Conservation (phyloP, 2,329 filamentous ascomycete species). For the Fusarium liriodendri region DNA sequence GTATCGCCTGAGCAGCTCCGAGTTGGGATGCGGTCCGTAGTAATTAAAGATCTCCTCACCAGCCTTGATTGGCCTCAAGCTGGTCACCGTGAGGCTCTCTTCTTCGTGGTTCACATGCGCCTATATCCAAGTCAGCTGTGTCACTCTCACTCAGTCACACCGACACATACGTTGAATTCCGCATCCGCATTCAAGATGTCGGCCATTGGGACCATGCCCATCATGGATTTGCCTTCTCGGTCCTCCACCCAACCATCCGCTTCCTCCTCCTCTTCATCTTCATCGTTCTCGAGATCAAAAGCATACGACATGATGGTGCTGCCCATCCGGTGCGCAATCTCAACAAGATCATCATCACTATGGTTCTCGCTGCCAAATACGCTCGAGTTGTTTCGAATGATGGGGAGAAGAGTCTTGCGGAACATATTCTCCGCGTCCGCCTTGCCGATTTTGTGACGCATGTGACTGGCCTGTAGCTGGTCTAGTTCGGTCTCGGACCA, state of each 20-base stretch:
- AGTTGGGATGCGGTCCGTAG: slow-evolving; percentile 85
- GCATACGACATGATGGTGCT: slow-evolving; percentile 94
- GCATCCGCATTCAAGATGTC: slow-evolving; percentile 92
- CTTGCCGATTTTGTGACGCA: slow-evolving; percentile 82
- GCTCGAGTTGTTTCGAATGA: slow-evolving; percentile 57
- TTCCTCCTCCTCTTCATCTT: slow-evolving; percentile 68
- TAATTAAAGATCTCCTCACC: slow-evolving; percentile 89
- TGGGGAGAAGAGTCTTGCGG: slow-evolving; percentile 61
- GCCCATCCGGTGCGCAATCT: slow-evolving; percentile 81
- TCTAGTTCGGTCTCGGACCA: slow-evolving; percentile 79
- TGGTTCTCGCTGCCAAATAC: slow-evolving; percentile 56
- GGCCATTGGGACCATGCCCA: slow-evolving; percentile 92
- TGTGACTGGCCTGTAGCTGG: slow-evolving; percentile 80
- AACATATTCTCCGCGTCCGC: slow-evolving; percentile 78
- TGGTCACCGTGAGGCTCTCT: slow-evolving; percentile 74
- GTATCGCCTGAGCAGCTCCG: slow-evolving; percentile 85
- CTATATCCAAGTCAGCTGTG: slow-evolving; percentile 46
- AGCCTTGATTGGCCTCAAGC: slow-evolving; percentile 73
- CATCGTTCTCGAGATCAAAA: slow-evolving; percentile 78
- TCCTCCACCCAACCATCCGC: slow-evolving; percentile 75
- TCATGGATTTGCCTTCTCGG: slow-evolving; percentile 65
- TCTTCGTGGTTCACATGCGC: slow-evolving; percentile 66
- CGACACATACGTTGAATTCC: slow-evolving; percentile 77
- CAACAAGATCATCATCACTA: slow-evolving; percentile 58
- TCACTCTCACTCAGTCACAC: not conserved